phyloP scores from a whole-genome alignment of 2,329 filamentous ascomycete species.

The Aureobasidium sp. region DNA sequence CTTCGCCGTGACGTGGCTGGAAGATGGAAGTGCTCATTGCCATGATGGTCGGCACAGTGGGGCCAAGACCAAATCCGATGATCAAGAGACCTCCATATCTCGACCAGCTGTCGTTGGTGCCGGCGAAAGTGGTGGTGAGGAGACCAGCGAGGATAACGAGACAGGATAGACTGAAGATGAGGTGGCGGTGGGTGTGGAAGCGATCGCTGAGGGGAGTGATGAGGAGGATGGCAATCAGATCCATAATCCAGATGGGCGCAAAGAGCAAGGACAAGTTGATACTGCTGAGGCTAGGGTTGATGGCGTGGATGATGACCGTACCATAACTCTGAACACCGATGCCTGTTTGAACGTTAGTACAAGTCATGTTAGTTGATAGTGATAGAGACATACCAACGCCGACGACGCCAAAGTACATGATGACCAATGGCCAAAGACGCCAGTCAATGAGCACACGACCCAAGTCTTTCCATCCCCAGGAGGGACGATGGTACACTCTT shows the following conservation, averaged over 20 bases:
- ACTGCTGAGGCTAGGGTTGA: slow-evolving; percentile 62
- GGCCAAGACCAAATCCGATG: slow-evolving; percentile 82
- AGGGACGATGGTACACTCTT: slow-evolving; percentile 65
- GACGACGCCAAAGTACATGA: slow-evolving; percentile 95
- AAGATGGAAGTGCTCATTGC: slow-evolving; percentile 89
- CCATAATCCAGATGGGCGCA: slow-evolving; percentile 80
- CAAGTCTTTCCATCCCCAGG: slow-evolving; percentile 67
- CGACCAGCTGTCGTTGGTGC: slow-evolving; percentile 60
- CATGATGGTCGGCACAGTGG: slow-evolving; percentile 89
- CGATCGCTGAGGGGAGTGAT: slow-evolving; percentile 80
- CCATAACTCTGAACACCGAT: slow-evolving; percentile 86
- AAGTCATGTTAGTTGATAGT: background rate
- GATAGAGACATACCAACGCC: slow-evolving; percentile 53
- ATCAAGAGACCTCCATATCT: slow-evolving; percentile 83
- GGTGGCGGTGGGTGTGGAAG: slow-evolving; percentile 68
- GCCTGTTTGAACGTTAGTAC: background rate
- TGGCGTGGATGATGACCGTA: slow-evolving; percentile 74
- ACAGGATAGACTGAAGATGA: slow-evolving; percentile 71
- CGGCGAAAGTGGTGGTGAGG: slow-evolving; percentile 69
- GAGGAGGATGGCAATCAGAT: slow-evolving; percentile 76
- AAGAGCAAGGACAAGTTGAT: slow-evolving; percentile 74
- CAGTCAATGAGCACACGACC: slow-evolving; percentile 67
- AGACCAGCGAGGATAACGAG: slow-evolving; percentile 76
- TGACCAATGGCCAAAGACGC: slow-evolving; percentile 73
- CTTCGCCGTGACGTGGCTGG: slow-evolving; percentile 79